Evolutionary conservation across 257 asterid genomes (phyloP), one percentile per base, ranked within the genome.

Genomic region (Lithospermum erythrorhizon): DNA sequence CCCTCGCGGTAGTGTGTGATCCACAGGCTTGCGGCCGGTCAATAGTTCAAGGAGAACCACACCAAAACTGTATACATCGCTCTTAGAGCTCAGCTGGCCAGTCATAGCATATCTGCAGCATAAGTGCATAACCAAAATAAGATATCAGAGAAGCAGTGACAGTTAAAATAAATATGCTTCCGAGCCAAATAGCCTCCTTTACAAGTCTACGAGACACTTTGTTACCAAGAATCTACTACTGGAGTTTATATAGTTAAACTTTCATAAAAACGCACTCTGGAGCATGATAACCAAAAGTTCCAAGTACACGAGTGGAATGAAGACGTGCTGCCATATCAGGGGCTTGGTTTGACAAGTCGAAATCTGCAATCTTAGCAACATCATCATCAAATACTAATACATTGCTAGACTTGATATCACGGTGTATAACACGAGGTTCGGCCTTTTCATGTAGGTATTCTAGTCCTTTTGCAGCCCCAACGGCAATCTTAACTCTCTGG

Each of bases 241-340:
- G 23, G 21, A 53, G 24, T 2, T 19, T 53, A 11, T 41, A 41
- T 11, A 41, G 49, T 17, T 1, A 41, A 41, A 13, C 49, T 53
- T 53, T 0, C 15, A 27, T 25, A 32, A 20, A 68, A 53, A 55
- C 90, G 58, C 70, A 87, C 95, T 87, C 94, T 0, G 95, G 94
- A 55, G 95, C 94, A 72, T 87, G 94, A 73, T 86, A 86, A 65
- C 95, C 93, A 22, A 86, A 86, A 66, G 94, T 87, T 54, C 95
- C 94, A 63, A 84, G 95, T 63, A 87, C 90, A 23, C 94, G 87
- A 64, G 95, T 82, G 29, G 95, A 87, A 66, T 87, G 95, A 72
- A 87, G 94, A 37, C 94, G 86, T 30, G 95, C 94, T 55, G 95
- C 94, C 70, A 69, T 78, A 62, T 82, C 85, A 55, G 95, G 95